A percentile compares a stretch with the other conserved stretches of the same genome.
Evolutionary conservation across 1,139 yeast genomes (phyloP).

Genomic region (Magnusiomyces ingens): DNA sequence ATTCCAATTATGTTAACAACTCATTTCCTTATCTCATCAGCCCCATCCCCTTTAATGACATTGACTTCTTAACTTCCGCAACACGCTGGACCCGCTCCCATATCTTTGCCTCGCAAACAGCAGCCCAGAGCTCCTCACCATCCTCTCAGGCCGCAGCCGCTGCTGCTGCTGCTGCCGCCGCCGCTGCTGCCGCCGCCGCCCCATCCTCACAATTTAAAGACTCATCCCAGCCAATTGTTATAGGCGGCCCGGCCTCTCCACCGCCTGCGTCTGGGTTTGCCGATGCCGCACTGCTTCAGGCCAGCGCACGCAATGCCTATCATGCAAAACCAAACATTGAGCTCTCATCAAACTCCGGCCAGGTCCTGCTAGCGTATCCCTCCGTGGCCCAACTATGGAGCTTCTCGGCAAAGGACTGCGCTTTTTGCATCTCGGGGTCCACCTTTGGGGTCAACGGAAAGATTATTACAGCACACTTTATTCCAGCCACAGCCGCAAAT

Average conservation of each 20-base stretch:
- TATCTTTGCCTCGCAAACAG: constrained; percentile 17
- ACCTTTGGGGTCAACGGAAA: constrained; percentile 21
- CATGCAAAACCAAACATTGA: constrained; percentile 15
- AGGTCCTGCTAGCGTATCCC: constrained; percentile 19
- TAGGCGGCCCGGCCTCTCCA: constrained; percentile 16
- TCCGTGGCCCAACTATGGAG: constrained; percentile 24
- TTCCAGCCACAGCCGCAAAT: constrained; percentile 4
- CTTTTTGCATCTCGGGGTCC: constrained; percentile 20
- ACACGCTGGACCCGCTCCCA: constrained; percentile 26
- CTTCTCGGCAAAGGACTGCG: constrained; percentile 12
- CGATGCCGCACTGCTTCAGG: constrained; percentile 6
- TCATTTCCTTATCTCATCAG: neutral
- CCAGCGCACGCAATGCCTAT: constrained; percentile 9
- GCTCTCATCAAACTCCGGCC: constrained; percentile 15
- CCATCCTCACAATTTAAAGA: neutral
- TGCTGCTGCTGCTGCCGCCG: no score
- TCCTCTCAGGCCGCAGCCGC: neutral
- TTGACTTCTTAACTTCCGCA: constrained; percentile 24
- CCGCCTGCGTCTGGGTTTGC: constrained; percentile 12
- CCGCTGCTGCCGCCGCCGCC: neutral
- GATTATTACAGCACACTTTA: constrained; percentile 16
- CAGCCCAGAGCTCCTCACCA: neutral
- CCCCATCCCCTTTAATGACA: constrained; percentile 22
- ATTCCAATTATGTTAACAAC: neutral
- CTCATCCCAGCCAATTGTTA: neutral